Evolutionary conservation across 169 alveolate genomes (phyloP), one percentile per base, ranked within the genome.

Genomic region (Plasmodium yoelii): DNA sequence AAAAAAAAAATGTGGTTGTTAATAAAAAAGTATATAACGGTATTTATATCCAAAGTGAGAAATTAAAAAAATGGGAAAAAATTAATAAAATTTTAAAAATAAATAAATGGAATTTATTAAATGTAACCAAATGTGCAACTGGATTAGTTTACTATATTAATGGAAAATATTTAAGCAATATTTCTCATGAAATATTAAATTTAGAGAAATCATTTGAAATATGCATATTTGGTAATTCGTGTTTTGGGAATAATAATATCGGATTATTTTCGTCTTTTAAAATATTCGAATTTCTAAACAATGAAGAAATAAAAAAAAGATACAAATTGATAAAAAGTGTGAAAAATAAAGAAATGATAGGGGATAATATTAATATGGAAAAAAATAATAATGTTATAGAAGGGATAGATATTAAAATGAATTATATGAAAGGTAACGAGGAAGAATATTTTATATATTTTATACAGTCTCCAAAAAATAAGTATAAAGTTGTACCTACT

Each of bases 271-370:
- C 84, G 15, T 65, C 80, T 80, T 80, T 80, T 65, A 80, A 80
- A 80, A 80, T 80, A 15, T 80, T 65, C 24, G 80, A 80, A 10
- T 80, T 65, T 65, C 49, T 80, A 67, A 80, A 80, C 46, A 80
- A 80, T n/a, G 90, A 80, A 53, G 90, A 80, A 57, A 80, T 80
- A 65, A 80, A 67, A 67, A 51, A 71, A n/a, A 80, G 90, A 39
- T 80, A 80, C 51, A 59, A 47, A 55, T 34, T 80, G 13, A 46
- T 80, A 24, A 64, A 80, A 59, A 65, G 68, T 19, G 47, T 80
- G 19, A 67, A 80, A 80, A 44, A 34, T 15, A 80, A 70, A 64
- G 90, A 80, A 80, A 80, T 80, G 55, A 10, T 80, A 65, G 90
- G 90, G 8, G 90, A 80, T 39, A 80, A 80, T 24, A 69, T 80